Percentiles rank a stretch among this genome's conserved stretches.
These are phyloP conservation scores for Pilatotrama ljubarskyi DNA, from an alignment of 768 basidiomycete genomes.

Conservation along the genomic window DNA sequence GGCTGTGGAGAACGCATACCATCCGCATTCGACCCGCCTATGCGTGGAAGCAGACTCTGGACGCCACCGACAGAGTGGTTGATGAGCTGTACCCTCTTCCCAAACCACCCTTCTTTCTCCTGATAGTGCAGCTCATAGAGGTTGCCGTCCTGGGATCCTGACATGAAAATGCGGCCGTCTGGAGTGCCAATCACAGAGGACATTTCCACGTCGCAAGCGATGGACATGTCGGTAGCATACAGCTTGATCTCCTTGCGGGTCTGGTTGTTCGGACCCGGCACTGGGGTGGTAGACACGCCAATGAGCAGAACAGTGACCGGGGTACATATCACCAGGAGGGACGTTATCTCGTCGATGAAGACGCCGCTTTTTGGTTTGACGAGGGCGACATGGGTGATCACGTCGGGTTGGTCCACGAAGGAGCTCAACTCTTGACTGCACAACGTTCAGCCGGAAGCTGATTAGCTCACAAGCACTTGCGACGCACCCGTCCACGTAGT, in stretches of 20 bases:
- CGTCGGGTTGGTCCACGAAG: conserved; percentile 88
- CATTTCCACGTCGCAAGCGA: conserved; percentile 84
- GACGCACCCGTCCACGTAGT: conserved; percentile 89
- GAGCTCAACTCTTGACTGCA: conserved; percentile 81
- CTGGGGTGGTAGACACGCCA: conserved; percentile 63
- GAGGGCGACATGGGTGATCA: conserved; percentile 86
- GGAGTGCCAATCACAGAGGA: conserved; percentile 74
- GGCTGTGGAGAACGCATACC: conserved; percentile 42
- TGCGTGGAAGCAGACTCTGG: conserved; percentile 76
- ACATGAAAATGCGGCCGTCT: conserved; percentile 91
- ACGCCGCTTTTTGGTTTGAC: conserved; percentile 83
- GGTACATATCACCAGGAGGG: conserved; percentile 88
- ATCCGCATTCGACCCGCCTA: conserved; percentile 61
- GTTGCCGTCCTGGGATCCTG: conserved; percentile 79
- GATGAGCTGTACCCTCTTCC: conserved; percentile 77
- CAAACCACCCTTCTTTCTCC: conserved; percentile 90
- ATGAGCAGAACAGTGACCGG: conserved; percentile 81
- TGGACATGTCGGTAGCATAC: conserved; percentile 84
- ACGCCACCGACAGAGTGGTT: conserved; percentile 85
- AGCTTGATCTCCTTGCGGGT: conserved; percentile 76
- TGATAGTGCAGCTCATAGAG: conserved; percentile 94
- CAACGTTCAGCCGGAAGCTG: conserved; percentile 28
- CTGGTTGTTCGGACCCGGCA: conserved; percentile 39
- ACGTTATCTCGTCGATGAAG: conserved; percentile 91
- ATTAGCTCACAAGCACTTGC: background rate